These are phyloP conservation scores for Colletotrichum godetiae DNA, from an alignment of 2,329 filamentous ascomycete species.

Conservation along the genomic window DNA sequence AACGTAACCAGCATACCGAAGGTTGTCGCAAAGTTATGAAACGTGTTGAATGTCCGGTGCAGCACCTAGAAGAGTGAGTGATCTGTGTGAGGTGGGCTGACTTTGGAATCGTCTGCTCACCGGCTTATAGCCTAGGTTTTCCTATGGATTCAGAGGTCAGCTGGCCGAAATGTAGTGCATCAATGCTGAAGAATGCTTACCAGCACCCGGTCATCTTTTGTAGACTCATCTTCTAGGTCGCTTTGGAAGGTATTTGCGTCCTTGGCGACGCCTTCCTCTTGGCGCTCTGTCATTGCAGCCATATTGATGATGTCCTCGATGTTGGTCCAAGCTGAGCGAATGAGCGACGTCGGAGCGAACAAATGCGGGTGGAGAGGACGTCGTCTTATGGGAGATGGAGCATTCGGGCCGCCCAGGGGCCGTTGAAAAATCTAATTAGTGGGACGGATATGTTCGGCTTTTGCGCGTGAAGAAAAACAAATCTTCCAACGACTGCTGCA, in stretches of 20 bases:
- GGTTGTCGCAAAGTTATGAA: slow-evolving; percentile 70
- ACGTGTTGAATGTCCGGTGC: slow-evolving; percentile 65
- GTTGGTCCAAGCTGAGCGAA: slow-evolving; percentile 10
- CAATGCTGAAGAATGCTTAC: background rate
- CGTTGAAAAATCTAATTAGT: background rate
- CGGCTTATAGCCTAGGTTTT: slow-evolving; percentile 30
- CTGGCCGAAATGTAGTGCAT: background rate
- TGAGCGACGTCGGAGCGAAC: background rate
- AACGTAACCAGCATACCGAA: slow-evolving; percentile 55
- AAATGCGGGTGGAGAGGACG: background rate
- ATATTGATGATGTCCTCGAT: background rate
- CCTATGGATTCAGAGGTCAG: background rate
- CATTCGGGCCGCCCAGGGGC: background rate
- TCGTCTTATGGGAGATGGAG: background rate
- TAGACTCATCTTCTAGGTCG: background rate
- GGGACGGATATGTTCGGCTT: slow-evolving; percentile 2
- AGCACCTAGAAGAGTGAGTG: slow-evolving; percentile 54
- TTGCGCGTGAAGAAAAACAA: background rate
- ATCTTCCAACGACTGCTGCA: background rate
- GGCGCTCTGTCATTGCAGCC: background rate
- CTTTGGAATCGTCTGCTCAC: background rate
- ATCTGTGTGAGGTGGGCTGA: background rate
- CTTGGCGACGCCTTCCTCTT: background rate
- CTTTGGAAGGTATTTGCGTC: background rate
- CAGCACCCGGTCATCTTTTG: background rate